Conservation (phyloP, 2,329 filamentous ascomycete genomes). For the Colletotrichum siamense region DNA sequence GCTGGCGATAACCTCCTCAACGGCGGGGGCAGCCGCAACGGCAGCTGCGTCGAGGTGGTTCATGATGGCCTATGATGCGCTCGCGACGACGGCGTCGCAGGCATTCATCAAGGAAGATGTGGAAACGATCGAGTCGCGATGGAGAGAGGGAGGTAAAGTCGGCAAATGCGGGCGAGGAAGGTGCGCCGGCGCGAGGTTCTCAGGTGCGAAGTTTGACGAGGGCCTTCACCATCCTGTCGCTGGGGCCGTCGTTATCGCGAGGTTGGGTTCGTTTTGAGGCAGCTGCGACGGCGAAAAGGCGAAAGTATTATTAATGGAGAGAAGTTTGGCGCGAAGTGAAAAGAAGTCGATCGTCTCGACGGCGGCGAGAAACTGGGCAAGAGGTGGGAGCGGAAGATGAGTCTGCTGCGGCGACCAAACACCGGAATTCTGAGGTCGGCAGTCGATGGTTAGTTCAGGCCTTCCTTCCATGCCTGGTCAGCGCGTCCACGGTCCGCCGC, state of each 20-base stretch:
- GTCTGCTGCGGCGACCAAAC: slow-evolving; percentile 9
- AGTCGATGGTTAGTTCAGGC: slow-evolving; percentile 12
- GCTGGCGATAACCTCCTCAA: slow-evolving; percentile 15
- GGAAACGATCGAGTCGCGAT: neutral
- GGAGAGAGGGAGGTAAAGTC: neutral
- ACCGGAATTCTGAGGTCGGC: slow-evolving; percentile 14
- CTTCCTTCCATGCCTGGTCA: slow-evolving; percentile 2
- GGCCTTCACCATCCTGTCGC: slow-evolving; percentile 18
- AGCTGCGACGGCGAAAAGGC: neutral
- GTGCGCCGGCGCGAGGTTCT: slow-evolving; percentile 20
- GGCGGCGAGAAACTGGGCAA: neutral
- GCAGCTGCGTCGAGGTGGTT: slow-evolving; percentile 14
- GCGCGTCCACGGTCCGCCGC: slow-evolving; percentile 20
- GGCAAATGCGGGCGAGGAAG: slow-evolving; percentile 1
- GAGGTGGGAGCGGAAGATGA: neutral
- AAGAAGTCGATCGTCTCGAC: neutral
- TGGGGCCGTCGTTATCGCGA: neutral
- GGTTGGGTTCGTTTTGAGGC: neutral
- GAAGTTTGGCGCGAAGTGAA: neutral
- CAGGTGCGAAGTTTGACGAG: slow-evolving; percentile 8
- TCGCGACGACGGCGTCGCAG: neutral
- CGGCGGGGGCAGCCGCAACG: slow-evolving; percentile 5
- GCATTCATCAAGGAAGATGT: neutral
- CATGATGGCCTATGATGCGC: slow-evolving; percentile 17
- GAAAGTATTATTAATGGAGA: neutral